phyloP scores from a whole-genome alignment of 1,284 basidiomycete genomes.

The Leccinum variabile region DNA sequence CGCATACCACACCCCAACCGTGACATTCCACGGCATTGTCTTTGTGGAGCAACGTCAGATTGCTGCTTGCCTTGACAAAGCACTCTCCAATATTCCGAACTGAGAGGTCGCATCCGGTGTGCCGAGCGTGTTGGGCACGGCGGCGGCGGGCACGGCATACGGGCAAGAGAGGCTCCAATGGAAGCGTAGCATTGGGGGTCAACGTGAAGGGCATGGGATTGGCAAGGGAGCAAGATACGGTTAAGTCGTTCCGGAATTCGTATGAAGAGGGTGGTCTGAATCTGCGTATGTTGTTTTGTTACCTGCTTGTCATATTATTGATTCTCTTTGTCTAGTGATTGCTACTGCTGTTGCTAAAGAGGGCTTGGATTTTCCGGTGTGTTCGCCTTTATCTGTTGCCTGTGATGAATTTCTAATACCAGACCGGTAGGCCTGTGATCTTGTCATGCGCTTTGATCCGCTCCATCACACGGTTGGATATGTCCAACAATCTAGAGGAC shows the following conservation, averaged over 20 bases:
- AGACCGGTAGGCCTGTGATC: constrained; percentile 64
- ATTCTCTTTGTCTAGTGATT: constrained; percentile 51
- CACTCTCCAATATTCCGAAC: constrained; percentile 60
- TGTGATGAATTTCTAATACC: constrained; percentile 4
- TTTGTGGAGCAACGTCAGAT: constrained; percentile 83
- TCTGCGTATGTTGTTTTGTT: constrained; percentile 54
- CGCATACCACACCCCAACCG: constrained; percentile 46
- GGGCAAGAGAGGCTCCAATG: constrained; percentile 24
- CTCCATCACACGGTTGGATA: constrained; percentile 80
- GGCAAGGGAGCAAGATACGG: constrained; percentile 55
- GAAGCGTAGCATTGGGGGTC: constrained; percentile 14
- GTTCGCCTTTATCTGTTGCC: constrained; percentile 16
- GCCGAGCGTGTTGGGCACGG: constrained; percentile 74
- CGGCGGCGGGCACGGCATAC: constrained; percentile 41
- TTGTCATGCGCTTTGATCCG: constrained; percentile 81
- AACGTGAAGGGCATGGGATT: constrained; percentile 49
- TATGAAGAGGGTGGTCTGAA: constrained; percentile 68
- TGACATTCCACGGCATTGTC: constrained; percentile 72
- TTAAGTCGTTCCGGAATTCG: constrained; percentile 59
- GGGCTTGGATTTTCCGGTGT: constrained; percentile 80
- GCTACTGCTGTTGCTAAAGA: constrained; percentile 88
- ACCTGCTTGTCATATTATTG: background rate
- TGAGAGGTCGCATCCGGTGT: constrained; percentile 58
- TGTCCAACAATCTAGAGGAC: constrained; percentile 68
- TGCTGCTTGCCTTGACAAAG: constrained; percentile 64